Base-by-base conservation (phyloP, 2,329 filamentous ascomycete species). In the Bipolaris victoriae region DNA sequence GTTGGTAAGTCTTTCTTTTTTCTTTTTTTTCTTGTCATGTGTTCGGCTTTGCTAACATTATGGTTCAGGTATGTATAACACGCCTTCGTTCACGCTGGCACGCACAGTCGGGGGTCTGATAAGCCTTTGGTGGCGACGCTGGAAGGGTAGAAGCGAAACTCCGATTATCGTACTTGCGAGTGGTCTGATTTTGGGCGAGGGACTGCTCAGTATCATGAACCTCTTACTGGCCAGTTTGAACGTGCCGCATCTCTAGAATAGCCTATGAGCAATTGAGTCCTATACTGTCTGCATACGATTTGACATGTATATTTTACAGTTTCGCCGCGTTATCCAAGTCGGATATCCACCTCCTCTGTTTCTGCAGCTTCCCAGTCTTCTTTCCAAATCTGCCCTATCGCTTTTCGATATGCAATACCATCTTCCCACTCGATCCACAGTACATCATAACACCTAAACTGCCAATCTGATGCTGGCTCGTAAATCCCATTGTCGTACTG, bases 31-130 rank as follows among this genome's bases (percentile, higher is more conserved):
- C 15, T 31, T 29, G 43, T 3, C 2, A 22, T 13, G 20, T 5
- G 2, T 37, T 1, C 29, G 10, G 43, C 10, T 16, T 20, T 45
- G 35, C 48, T 64, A 40, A 64, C 44, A 7, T 31, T 22, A 5
- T 5, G 3, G 3, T 22, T 3, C 29, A 89, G 90, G 95, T 47
- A 99, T 99, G 87, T 99, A 98, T 78, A 99, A 98, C 69, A 92
- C 94, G 0, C 95, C 95, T 0, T 96, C 92, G 0, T 99, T 99
- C 73, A 99, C 95, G 0, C 81, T 99, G 36, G 93, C 95, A 0
- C 83, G 95, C 60, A 90, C 92, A 0, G 86, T 91, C 9, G 95
- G 95, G 2, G 95, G 95, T 0, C 5, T 58, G 35, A 36, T 58
- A 16, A 58, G 55, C 22, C 16, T 58, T 2, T 58, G 55, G 55